Percentiles rank a stretch among this genome's conserved stretches.
Conservation (phyloP, 768 basidiomycete genomes). For the Gelatoporia subvermispora region DNA sequence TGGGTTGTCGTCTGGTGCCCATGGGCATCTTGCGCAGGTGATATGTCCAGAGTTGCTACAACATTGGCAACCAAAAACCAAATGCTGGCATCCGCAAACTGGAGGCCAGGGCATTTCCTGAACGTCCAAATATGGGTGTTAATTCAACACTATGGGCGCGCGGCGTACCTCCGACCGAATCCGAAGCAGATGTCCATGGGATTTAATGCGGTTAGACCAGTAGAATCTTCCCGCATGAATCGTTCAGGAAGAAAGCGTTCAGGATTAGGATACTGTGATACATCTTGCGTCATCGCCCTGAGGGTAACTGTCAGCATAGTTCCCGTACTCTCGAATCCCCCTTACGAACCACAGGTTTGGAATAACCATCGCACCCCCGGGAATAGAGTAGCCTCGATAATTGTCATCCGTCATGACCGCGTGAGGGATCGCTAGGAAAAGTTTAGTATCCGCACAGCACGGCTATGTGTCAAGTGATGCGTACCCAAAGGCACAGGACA, state of each 20-base stretch:
- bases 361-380: background rate
- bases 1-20: slow-evolving; percentile 35
- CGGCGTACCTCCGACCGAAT: slow-evolving; percentile 40
- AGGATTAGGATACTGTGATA: background rate
- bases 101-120: slow-evolving; percentile 52
- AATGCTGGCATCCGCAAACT: slow-evolving; percentile 42
- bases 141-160: background rate
- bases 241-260: background rate
- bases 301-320: background rate
- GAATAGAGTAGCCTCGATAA: background rate
- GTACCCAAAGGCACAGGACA: background rate
- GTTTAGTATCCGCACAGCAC: background rate
- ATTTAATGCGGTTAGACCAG: slow-evolving; percentile 14
- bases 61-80: slow-evolving; percentile 43
- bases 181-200: slow-evolving; percentile 49
- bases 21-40: slow-evolving; percentile 33
- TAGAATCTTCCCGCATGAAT: background rate
- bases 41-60: slow-evolving; percentile 41
- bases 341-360: background rate
- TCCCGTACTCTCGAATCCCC: too few species aligned
- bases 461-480: background rate
- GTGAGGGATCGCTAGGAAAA: background rate
- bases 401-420: background rate
- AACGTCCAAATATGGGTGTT: background rate
- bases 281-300: background rate